Evolutionary conservation across 2,329 filamentous ascomycete species (phyloP), one percentile per base, ranked within the genome.

Genomic region (Graphilbum ipis-grandicollis): DNA sequence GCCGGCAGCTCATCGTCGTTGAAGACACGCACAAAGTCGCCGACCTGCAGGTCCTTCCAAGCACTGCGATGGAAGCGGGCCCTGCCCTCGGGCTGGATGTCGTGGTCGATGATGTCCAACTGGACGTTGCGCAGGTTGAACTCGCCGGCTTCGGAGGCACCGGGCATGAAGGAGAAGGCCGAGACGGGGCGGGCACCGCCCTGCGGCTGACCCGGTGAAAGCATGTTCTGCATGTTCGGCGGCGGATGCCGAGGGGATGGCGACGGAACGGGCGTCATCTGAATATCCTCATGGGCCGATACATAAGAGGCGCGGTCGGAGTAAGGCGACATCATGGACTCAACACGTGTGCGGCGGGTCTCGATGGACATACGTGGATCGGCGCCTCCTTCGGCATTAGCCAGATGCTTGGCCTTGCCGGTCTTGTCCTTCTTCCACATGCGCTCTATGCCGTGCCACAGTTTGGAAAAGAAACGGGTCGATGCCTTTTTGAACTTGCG

Each of bases 1-100:
- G 90, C 88, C 2, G 90, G 92, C 19, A 98, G 74, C 47, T 93
- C 85, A 50, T 98, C 90, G 46, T 93, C 81, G 50, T 92, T 94
- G 60, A 94, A 96, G 35, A 98, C 71, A 46, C 92, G 83, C 38
- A 98, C 79, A 56, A 93, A 96, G 56, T 98, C 90, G 34, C 90
- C 90, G 9, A 98, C 90, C 48, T 86, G 77, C 13, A 98, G 68
- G 48, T 76, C 93, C 59, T 98, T 98, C 90, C 90, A 98, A 31
- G 75, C 76, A 50, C 94, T 86, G 48, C 79, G 81, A 56, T 93
- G 88, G 59, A 98, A 98, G 19, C 81, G 71, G 25, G 86, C 83
- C 35, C 71, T 79, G 37, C 79, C 80, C 5, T 71, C 64, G 0
- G 68, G 60, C 13, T 72, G 65, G 41, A 73, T 66, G 33, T 71